Evolutionary conservation across 805 yeast species (phyloP).

Genomic region (Hanseniaspora taiwanica): DNA sequence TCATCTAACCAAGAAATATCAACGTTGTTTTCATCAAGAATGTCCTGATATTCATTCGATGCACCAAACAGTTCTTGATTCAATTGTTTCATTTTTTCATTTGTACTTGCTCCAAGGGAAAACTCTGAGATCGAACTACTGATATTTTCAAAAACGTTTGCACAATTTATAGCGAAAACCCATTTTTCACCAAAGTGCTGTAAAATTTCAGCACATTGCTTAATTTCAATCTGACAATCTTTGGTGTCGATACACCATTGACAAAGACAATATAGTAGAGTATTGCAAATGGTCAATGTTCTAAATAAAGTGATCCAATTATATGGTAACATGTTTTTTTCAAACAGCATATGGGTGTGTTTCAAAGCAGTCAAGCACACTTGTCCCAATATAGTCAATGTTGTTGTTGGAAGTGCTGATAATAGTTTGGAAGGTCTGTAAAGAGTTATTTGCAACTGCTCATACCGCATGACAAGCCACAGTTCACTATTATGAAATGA

Average conservation of each 20-base stretch:
- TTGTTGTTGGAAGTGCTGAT: slow-evolving; percentile 30
- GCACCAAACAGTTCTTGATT: slow-evolving; percentile 32
- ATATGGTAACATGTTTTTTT: slow-evolving; percentile 31
- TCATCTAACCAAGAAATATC: slow-evolving; percentile 32
- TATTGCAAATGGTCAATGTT: slow-evolving; percentile 34
- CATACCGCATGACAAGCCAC: slow-evolving; percentile 30
- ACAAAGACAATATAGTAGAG: slow-evolving; percentile 33
- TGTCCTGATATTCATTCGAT: slow-evolving; percentile 31
- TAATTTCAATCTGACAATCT: slow-evolving; percentile 34
- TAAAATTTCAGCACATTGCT: slow-evolving; percentile 32
- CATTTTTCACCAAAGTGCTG: slow-evolving; percentile 34
- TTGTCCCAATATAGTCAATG: slow-evolving; percentile 31
- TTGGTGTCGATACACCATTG: slow-evolving; percentile 33
- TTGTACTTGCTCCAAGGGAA: slow-evolving; percentile 23
- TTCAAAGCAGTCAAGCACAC: slow-evolving; percentile 33
- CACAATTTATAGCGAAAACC: slow-evolving; percentile 33
- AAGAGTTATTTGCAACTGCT: slow-evolving; percentile 32
- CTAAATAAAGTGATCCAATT: slow-evolving; percentile 39
- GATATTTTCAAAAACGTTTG: slow-evolving; percentile 31
- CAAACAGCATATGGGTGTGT: slow-evolving; percentile 33
- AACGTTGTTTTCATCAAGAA: slow-evolving; percentile 33
- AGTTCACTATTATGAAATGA: slow-evolving; percentile 24
- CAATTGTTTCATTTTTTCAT: slow-evolving; percentile 28
- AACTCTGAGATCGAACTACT: slow-evolving; percentile 34
- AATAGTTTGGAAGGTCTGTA: slow-evolving; percentile 38